Evolutionary conservation across 768 basidiomycete genomes (phyloP), one percentile per base, ranked within the genome.

Genomic region (Mycena epipterygia): DNA sequence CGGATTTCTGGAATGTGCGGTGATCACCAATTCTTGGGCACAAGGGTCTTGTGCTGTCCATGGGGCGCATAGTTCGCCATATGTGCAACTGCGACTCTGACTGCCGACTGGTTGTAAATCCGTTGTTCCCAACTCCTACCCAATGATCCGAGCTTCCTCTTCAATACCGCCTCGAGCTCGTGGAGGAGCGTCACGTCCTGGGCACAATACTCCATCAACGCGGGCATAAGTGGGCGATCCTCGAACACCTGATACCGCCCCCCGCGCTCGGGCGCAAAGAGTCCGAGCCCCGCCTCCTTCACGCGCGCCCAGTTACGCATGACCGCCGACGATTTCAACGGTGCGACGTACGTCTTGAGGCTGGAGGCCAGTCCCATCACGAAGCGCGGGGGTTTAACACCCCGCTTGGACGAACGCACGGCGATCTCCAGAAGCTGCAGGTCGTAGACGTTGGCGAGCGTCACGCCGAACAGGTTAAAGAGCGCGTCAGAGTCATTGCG

Each of bases 401-500:
- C 67, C 8, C 48, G 35, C 8, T 74, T 67, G 44, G 77, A 77
- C 9, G 76, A 67, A 30, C 78, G 77, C 2, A 74, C 72, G 44
- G 81, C 79, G 66, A 79, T 61, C 62, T 82, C 81, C 57, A 81
- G 76, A 39, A 82, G 67, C 61, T 82, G 81, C 19, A 82, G 49
- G 60, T 82, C 81, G 67, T 75, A 77, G 0, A 79, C 76, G 58
- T 79, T 79, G n/a, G 70, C 69, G 12, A 82, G 69, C 9, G 68
- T 68, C 19, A 82, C 64, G 17, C 70, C 70, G 65, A 79, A 80
- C 23, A 79, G 58, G 46, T 80, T 75, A 51, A 63, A 79, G 19
- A 82, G 67, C 0, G 81, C 81, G 52, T 82, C 81, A 2, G 80
- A 77, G 69, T 82, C 81, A 64, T 78, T 79, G 25, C 81, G 71